Conservation (phyloP, 2,329 filamentous ascomycete genomes). For the Cryphonectria nitschkei region DNA sequence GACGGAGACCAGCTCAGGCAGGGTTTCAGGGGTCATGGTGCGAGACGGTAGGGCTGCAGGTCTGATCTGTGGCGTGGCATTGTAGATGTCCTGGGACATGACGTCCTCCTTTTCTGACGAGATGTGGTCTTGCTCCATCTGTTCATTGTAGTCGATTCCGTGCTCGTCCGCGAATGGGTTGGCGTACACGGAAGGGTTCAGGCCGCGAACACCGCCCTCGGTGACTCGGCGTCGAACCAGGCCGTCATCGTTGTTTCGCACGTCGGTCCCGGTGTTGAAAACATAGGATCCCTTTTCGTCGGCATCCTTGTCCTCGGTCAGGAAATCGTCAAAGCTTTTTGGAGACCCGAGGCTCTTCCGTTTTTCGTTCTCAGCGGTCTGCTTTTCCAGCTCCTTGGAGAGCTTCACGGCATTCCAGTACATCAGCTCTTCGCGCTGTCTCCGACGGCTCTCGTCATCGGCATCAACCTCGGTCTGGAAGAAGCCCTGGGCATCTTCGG, state of each 20-base stretch:
- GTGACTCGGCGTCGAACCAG: slow-evolving; percentile 53
- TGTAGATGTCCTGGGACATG: slow-evolving; percentile 52
- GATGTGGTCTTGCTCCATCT: slow-evolving; percentile 47
- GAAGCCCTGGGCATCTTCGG: slow-evolving; percentile 69
- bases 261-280: slow-evolving; percentile 59
- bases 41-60: slow-evolving; percentile 33
- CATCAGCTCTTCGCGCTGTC: slow-evolving; percentile 66
- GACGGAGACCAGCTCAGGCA: slow-evolving; percentile 22
- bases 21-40: slow-evolving; percentile 25
- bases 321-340: slow-evolving; percentile 62
- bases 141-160: slow-evolving; percentile 54
- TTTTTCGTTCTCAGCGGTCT: slow-evolving; percentile 33
- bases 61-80: slow-evolving; percentile 49
- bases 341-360: slow-evolving; percentile 32
- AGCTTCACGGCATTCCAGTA: slow-evolving; percentile 58
- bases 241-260: slow-evolving; percentile 45
- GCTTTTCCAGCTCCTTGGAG: slow-evolving; percentile 35
- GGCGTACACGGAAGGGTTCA: slow-evolving; percentile 51
- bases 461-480: slow-evolving; percentile 62
- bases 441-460: slow-evolving; percentile 63
- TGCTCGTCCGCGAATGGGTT: slow-evolving; percentile 65
- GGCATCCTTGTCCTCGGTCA: slow-evolving; percentile 53
- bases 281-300: slow-evolving; percentile 58
- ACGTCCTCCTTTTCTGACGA: slow-evolving; percentile 51
- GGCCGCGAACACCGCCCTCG: slow-evolving; percentile 48